A percentile compares a stretch with the other conserved stretches of the same genome.
Conservation (phyloP, 2,329 filamentous ascomycete genomes). For the Paracamarosporium sp. region DNA sequence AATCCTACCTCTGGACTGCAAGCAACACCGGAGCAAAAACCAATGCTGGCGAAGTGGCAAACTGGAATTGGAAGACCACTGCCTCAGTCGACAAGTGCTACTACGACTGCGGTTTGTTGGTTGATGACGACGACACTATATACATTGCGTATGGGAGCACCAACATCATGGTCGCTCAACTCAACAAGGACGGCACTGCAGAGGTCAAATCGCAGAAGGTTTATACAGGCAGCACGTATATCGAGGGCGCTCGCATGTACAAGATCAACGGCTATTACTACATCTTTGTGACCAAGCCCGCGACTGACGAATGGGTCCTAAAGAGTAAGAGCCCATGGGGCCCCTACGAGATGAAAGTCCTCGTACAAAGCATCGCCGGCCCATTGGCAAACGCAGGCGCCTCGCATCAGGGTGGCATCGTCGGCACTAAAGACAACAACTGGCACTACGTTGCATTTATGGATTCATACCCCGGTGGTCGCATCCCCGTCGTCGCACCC, state of each 20-base stretch:
- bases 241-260: slow-evolving; percentile 65
- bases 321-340: slow-evolving; percentile 60
- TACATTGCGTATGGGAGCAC: slow-evolving; percentile 63
- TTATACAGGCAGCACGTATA: slow-evolving; percentile 46
- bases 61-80: slow-evolving; percentile 50
- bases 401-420: slow-evolving; percentile 64
- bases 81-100: slow-evolving; percentile 56
- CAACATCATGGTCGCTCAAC: slow-evolving; percentile 58
- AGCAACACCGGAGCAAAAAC: slow-evolving; percentile 46
- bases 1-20: slow-evolving; percentile 63
- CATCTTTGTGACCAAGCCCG: slow-evolving; percentile 59
- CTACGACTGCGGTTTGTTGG: slow-evolving; percentile 65
- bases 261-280: slow-evolving; percentile 64
- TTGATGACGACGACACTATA: slow-evolving; percentile 66
- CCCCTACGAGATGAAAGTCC: slow-evolving; percentile 56
- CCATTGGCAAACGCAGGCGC: slow-evolving; percentile 55
- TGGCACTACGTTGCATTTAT: slow-evolving; percentile 68
- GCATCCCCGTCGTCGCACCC: slow-evolving; percentile 64
- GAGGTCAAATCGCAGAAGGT: slow-evolving; percentile 56
- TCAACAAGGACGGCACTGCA: slow-evolving; percentile 57
- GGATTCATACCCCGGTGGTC: slow-evolving; percentile 62
- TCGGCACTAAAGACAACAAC: slow-evolving; percentile 58
- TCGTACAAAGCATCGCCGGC: slow-evolving; percentile 52
- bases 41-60: slow-evolving; percentile 37
- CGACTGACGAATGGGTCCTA: slow-evolving; percentile 56